These are phyloP conservation scores for Solanum chiquidenum DNA, from an alignment of 257 asterid genomes.

Conservation along the genomic window DNA sequence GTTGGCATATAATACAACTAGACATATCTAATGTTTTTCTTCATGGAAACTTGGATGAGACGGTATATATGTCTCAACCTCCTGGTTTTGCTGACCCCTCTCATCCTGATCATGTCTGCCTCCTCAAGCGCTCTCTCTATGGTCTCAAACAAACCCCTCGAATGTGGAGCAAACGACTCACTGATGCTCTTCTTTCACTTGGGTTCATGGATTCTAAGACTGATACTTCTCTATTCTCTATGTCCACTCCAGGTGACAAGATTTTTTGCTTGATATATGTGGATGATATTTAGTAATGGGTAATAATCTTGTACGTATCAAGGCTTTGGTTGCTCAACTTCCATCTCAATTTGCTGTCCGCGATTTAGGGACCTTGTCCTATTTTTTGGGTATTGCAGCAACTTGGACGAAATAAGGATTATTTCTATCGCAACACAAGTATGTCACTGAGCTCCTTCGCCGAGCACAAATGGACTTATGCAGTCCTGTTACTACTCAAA, in stretches of 20 bases:
- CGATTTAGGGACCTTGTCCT: not conserved
- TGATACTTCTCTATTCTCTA: not conserved
- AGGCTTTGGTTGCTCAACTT: not conserved
- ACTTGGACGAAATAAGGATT: not conserved
- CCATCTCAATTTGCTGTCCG: not conserved
- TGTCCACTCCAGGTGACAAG: not conserved
- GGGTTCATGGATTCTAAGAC: too few relatives aligned
- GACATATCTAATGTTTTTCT: too few relatives aligned
- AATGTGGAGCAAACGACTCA: too few relatives aligned
- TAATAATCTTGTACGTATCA: not conserved
- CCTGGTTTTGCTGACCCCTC: too few relatives aligned
- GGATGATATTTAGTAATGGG: not conserved
- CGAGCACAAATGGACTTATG: not conserved
- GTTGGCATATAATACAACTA: too few relatives aligned
- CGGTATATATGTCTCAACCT: too few relatives aligned
- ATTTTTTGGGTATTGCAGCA: not conserved
- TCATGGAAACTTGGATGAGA: too few relatives aligned
- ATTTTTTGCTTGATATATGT: not conserved
- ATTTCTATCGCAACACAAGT: not conserved
- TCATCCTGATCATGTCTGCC: too few relatives aligned
- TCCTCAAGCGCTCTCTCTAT: too few relatives aligned
- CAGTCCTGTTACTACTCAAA: not conserved
- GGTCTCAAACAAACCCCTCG: too few relatives aligned
- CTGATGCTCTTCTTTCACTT: too few relatives aligned
- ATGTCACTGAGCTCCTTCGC: not conserved